phyloP scores from a whole-genome alignment of 306 rosid species.

The Macrotyloma uniflorum region DNA sequence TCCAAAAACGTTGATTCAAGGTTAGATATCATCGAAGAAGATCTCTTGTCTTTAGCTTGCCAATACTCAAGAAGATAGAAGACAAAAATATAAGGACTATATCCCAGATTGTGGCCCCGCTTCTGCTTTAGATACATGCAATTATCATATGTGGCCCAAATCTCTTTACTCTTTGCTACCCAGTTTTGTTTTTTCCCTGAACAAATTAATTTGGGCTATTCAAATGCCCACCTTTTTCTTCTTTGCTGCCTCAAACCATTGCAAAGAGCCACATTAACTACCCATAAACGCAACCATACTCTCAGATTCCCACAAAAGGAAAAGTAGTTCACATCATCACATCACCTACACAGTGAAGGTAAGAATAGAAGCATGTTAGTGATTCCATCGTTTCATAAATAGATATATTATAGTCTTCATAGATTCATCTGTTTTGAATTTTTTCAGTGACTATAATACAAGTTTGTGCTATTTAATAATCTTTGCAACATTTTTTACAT shows the following conservation, averaged over 20 bases:
- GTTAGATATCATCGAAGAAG: constrained; percentile 50
- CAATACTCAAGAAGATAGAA: constrained; percentile 44
- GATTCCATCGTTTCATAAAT: background rate
- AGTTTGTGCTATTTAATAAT: background rate
- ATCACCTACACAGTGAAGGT: constrained; percentile 40
- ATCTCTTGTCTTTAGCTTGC: constrained; percentile 50
- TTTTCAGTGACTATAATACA: background rate
- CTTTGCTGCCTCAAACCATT: constrained; percentile 58
- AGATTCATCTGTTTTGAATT: background rate
- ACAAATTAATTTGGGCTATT: constrained; percentile 51
- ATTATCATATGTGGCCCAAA: constrained; percentile 51
- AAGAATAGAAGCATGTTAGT: constrained; percentile 11
- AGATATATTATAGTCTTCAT: background rate
- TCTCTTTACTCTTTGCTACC: constrained; percentile 36
- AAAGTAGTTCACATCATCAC: constrained; percentile 45
- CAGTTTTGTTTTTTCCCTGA: constrained; percentile 49
- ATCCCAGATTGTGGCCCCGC: constrained; percentile 47
- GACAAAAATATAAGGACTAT: constrained; percentile 35
- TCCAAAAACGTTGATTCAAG: constrained; percentile 44
- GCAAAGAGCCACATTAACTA: constrained; percentile 61
- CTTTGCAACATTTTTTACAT: background rate
- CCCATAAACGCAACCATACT: constrained; percentile 37
- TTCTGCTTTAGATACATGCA: constrained; percentile 46
- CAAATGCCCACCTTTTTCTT: constrained; percentile 41
- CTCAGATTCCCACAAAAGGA: constrained; percentile 57